Conservation (phyloP, 1,139 yeast genomes). For the Taphrina deformans region DNA sequence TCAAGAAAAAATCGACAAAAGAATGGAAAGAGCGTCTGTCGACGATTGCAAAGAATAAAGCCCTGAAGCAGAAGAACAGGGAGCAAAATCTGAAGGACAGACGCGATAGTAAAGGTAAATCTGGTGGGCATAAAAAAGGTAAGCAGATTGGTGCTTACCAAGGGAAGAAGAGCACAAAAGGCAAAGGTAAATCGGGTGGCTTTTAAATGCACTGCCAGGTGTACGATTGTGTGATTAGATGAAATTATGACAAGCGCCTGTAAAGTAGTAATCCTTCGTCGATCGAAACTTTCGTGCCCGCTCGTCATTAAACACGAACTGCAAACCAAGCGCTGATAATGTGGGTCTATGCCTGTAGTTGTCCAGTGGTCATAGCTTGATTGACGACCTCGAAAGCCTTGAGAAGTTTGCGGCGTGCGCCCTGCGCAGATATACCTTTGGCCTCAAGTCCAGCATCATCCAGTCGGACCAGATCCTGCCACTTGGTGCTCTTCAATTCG, state of each 20-base stretch:
- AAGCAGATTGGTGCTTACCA: constrained; percentile 27
- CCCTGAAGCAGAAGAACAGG: constrained; percentile 77
- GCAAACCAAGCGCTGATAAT: not conserved
- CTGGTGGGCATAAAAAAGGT: constrained; percentile 28
- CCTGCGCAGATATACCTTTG: constrained; percentile 87
- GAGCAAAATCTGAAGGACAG: constrained; percentile 74
- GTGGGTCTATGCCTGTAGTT: constrained; percentile 31
- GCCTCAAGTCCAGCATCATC: constrained; percentile 68
- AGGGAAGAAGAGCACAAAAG: constrained; percentile 21
- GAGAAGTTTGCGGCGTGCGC: constrained; percentile 87
- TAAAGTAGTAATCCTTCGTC: not conserved
- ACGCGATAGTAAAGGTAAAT: constrained; percentile 29
- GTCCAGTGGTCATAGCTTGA: constrained; percentile 46
- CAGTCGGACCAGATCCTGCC: constrained; percentile 76
- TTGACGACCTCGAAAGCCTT: constrained; percentile 86
- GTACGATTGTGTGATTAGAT: not conserved
- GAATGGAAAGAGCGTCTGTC: constrained; percentile 84
- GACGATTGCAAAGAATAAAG: constrained; percentile 69
- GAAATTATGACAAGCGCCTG: constrained; percentile 1
- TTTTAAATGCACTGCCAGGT: not conserved
- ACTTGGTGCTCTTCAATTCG: constrained; percentile 67
- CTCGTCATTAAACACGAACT: not conserved
- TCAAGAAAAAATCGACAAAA: constrained; percentile 74
- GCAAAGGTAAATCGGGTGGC: constrained; percentile 21
- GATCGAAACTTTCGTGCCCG: not conserved